Evolutionary conservation across 2,329 filamentous ascomycete genomes (phyloP), one percentile per base, ranked within the genome.

Genomic region (Trichophyton rubrum): DNA sequence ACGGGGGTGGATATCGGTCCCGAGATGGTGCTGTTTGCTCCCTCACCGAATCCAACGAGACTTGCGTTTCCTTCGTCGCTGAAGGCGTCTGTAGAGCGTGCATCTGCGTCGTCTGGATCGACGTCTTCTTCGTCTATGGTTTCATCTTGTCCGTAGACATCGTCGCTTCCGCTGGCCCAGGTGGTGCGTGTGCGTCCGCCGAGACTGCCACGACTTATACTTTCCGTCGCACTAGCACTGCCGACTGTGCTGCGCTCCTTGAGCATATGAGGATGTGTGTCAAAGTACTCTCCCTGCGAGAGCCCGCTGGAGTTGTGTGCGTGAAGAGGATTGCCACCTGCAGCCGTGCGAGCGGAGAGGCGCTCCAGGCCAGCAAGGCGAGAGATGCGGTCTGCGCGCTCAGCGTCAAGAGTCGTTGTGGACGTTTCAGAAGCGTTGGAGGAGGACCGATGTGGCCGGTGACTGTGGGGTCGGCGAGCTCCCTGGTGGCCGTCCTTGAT

Each of bases 401-500:
- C 91, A 64, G 90, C 90, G 68, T 96, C 91, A 63, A 93, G 85
- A 68, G 87, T 92, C 66, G 83, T 87, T 59, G 83, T 82, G 20
- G 85, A 87, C 5, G 83, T 73, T 40, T 72, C 72, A n/a, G 78
- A 79, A 74, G 66, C 81, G 77, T 67, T 82, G 79, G 68, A 84
- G 74, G 71, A 85, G 77, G 67, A 82, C 58, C 84, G 83, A 49
- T 74, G 73, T 43, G 74, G 73, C 63, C 79, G 78, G 61, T 81
- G 79, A 61, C 74, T 73, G 62, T 82, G 80, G 61, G 85, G 81
- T 30, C 85, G 83, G 30, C 86, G 80, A 70, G 90, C 85, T 64
- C 92, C 92, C 63, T 90, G 88, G 70, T 96, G 90, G 67, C 92
- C 92, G 71, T 97, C 92, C 75, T 96, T 96, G 80, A 96, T 96